A percentile compares a stretch with the other conserved stretches of the same genome.
Evolutionary conservation across 768 basidiomycete genomes (phyloP).

Genomic region (Phlegmacium glaucopus): DNA sequence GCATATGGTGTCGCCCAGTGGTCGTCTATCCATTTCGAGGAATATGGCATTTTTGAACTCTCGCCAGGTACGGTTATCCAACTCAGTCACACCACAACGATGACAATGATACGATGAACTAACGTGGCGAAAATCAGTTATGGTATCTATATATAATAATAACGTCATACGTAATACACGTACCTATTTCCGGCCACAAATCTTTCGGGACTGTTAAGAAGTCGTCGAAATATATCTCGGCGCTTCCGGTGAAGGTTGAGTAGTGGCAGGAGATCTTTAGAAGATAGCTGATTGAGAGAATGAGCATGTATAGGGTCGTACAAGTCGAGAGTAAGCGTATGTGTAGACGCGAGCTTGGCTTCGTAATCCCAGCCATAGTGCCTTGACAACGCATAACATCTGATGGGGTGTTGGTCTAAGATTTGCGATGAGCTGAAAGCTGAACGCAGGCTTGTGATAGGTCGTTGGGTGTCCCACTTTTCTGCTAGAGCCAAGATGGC

Average conservation of each 20-base stretch:
- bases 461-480: conserved; percentile 69
- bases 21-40: no score
- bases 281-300: conserved; percentile 44
- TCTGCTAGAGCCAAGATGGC: conserved; percentile 58
- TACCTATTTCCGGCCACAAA: conserved; percentile 50
- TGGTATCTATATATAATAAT: no score
- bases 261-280: conserved; percentile 50
- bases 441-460: conserved; percentile 51
- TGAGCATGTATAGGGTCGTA: conserved; percentile 36
- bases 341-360: conserved; percentile 50
- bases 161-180: conserved; percentile 1
- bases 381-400: conserved; percentile 51
- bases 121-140: no score
- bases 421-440: conserved; percentile 46
- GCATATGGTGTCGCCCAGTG: no score
- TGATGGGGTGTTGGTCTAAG: conserved; percentile 41
- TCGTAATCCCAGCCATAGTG: conserved; percentile 64
- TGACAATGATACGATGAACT: no score
- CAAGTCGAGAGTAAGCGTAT: conserved; percentile 54
- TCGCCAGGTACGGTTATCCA: no score
- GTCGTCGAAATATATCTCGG: conserved; percentile 44
- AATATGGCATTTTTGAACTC: no score
- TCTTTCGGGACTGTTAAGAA: conserved; percentile 58
- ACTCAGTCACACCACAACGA: no score
- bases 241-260: conserved; percentile 56